Conservation (phyloP, 139 green algal species). For the Micractinium sp. region DNA sequence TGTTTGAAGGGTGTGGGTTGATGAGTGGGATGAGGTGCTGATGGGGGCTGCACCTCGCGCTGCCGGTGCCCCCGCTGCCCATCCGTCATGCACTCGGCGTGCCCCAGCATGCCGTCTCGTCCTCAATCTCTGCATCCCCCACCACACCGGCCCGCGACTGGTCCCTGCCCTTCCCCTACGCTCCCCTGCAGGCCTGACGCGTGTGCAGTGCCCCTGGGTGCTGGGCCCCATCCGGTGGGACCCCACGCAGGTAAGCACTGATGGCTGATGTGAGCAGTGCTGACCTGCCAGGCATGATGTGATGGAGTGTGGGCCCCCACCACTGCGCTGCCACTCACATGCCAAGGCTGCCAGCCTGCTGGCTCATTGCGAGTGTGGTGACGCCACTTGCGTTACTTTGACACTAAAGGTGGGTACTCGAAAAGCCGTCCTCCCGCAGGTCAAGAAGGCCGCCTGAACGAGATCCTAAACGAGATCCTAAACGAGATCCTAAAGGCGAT, state of each 20-base stretch:
- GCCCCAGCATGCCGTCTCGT: too few relatives aligned
- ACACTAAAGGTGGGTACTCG: too few relatives aligned
- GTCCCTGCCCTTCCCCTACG: not conserved
- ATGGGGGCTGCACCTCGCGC: not conserved
- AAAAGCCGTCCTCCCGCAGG: not conserved
- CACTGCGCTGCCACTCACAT: not conserved
- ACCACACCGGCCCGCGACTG: too few relatives aligned
- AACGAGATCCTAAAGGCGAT: too few relatives aligned
- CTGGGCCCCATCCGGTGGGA: conserved; percentile 31
- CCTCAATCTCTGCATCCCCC: too few relatives aligned
- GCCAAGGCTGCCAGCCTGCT: not conserved
- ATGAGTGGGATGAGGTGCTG: not conserved
- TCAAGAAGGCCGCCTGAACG: conserved; percentile 22
- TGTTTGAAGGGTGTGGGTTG: too few relatives aligned
- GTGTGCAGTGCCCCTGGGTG: conserved; percentile 28
- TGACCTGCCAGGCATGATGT: too few relatives aligned
- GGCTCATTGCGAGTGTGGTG: too few relatives aligned
- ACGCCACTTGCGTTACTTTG: too few relatives aligned
- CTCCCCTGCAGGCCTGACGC: conserved; percentile 7
- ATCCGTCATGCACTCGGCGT: too few relatives aligned
- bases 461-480: too few relatives aligned
- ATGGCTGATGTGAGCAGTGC: not conserved
- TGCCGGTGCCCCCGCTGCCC: too few relatives aligned
- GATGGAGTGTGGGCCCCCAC: not conserved
- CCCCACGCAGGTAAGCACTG: not conserved